Percentiles rank a stretch among this genome's conserved stretches.
Conservation (phyloP, 2,329 filamentous ascomycete species). For the Cucurbitaria berberidis region DNA sequence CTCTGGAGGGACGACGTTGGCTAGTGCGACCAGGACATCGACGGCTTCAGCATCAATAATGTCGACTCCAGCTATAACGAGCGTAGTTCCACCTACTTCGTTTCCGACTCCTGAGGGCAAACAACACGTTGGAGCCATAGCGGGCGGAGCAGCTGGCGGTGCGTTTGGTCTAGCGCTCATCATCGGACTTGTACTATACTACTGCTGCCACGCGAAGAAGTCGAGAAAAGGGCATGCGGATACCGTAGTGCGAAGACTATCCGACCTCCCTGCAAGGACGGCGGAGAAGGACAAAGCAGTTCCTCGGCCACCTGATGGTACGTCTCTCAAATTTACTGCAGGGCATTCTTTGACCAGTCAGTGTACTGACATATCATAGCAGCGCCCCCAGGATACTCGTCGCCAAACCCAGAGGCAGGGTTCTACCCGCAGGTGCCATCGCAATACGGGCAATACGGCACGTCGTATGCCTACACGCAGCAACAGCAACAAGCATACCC, state of each 20-base stretch:
- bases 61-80: neutral
- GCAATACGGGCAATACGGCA: slow-evolving; percentile 1
- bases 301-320: slow-evolving; percentile 1
- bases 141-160: slow-evolving; percentile 30
- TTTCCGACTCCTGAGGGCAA: slow-evolving; percentile 1
- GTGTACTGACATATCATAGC: neutral
- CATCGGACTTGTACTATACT: slow-evolving; percentile 25
- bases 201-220: slow-evolving; percentile 15
- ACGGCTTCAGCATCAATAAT: slow-evolving; percentile 1
- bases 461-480: slow-evolving; percentile 1
- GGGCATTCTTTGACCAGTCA: neutral
- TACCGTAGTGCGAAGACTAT: slow-evolving; percentile 2
- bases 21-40: slow-evolving; percentile 3
- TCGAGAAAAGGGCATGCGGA: slow-evolving; percentile 12
- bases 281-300: neutral
- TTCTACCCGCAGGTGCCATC: neutral
- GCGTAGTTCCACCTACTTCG: neutral
- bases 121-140: slow-evolving; percentile 27
- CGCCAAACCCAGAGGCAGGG: slow-evolving; percentile 1
- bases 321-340: neutral
- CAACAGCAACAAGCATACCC: neutral
- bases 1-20: slow-evolving; percentile 8
- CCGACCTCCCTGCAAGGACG: slow-evolving; percentile 9
- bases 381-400: slow-evolving; percentile 18
- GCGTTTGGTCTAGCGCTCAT: slow-evolving; percentile 21